Conservation (phyloP, 2,329 filamentous ascomycete species). For the Botrytis sinoallii region DNA sequence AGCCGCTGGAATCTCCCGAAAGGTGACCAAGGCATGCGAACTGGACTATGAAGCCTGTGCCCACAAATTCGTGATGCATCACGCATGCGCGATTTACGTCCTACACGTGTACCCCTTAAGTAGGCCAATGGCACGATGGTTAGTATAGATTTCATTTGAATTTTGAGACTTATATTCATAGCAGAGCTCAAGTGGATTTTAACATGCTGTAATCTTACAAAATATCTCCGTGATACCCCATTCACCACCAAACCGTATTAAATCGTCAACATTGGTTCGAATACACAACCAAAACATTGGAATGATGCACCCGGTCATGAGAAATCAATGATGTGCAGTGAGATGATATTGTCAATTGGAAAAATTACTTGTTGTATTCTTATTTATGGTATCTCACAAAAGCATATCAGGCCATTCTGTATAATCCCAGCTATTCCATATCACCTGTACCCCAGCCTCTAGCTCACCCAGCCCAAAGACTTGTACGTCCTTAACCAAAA, state of each 20-base stretch:
- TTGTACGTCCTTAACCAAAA: conserved; percentile 6
- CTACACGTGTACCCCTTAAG: not conserved
- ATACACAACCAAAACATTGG: not conserved
- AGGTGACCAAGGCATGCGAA: not conserved
- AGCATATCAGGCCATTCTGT: conserved; percentile 12
- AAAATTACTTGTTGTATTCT: conserved; percentile 5
- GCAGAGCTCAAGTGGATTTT: not conserved
- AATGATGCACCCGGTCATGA: not conserved
- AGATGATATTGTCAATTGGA: not conserved
- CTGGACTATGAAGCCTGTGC: not conserved
- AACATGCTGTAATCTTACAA: too few species aligned
- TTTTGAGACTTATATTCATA: not conserved
- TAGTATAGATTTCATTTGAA: not conserved
- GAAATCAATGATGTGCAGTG: not conserved
- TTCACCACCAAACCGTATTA: not conserved
- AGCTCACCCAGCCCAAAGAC: not conserved
- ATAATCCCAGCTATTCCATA: conserved; percentile 5
- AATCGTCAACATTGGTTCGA: not conserved
- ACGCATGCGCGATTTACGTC: not conserved
- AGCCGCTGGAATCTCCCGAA: not conserved
- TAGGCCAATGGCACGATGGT: not conserved
- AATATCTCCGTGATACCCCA: not conserved
- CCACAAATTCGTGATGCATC: not conserved
- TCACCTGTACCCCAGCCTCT: not conserved
- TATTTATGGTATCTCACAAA: conserved; percentile 15